Evolutionary conservation across 495 filamentous ascomycete species (phyloP), one percentile per base, ranked within the genome.

Genomic region (Parmelia sp.): DNA sequence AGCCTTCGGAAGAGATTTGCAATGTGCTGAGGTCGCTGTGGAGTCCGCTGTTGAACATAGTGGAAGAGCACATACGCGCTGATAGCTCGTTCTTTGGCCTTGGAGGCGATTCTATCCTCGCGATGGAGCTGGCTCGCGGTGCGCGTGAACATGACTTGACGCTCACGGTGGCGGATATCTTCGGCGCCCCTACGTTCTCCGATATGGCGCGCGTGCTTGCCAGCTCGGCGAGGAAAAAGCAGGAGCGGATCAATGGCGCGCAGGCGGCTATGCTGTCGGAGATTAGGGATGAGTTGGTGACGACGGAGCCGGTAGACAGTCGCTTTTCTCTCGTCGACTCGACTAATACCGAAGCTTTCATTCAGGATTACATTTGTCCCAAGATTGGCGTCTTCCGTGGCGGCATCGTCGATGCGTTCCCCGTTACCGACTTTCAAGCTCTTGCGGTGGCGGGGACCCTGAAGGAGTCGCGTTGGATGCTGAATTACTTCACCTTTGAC

Each of bases 101-200:
- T 19, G 79, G 79, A 31, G 79, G 79, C 49, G 79, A 82, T 58
- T 81, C 86, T 59, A 86, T 90, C 62, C 79, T 80, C 10, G 85
- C 87, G 15, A 90, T 90, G 84, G 86, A 83, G 72, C 75, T 89
- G 53, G 86, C 86, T 12, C 82, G 84, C 15, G 80, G 81, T 65
- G 80, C 81, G 37, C 74, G 80, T 14, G 78, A 82, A 47, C 77
- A 82, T 33, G 81, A 82, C 7, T 60, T 86, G 44, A 72, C 78
- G 35, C 68, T 88, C 51, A 84, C 80, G 6, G 84, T 88, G 17
- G 79, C 81, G 0, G 79, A 81, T 70, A 74, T 82, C 45, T 80
- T 82, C 68, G 73, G 73, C 58, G 75, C 74, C 36, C 79, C 79
- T 21, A 71, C 76, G 0, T 80, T 82, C 60, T 76, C 76, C 40